These are phyloP conservation scores for Rhizopus delemar DNA, from an alignment of 371 early-diverging fungal genomes.

Conservation along the genomic window DNA sequence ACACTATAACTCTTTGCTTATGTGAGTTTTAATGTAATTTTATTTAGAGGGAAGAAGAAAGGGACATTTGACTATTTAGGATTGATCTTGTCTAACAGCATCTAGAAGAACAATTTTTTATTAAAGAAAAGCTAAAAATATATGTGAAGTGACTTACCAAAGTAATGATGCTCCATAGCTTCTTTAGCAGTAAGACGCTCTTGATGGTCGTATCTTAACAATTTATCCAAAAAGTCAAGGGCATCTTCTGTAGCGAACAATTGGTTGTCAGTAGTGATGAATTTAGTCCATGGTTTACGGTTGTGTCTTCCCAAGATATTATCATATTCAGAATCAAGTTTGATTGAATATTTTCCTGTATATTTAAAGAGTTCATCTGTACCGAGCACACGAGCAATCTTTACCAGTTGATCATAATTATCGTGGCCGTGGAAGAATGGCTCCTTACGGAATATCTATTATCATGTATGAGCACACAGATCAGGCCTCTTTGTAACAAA, in stretches of 20 bases:
- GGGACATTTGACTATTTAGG: not conserved
- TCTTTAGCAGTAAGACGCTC: conserved; percentile 94
- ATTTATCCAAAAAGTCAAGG: conserved; percentile 91
- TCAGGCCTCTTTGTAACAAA: not conserved
- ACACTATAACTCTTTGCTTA: too few relatives aligned
- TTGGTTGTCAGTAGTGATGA: conserved; percentile 87
- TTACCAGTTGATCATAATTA: conserved; percentile 98
- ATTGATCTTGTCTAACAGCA: conserved; percentile 1
- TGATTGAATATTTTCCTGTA: conserved; percentile 92
- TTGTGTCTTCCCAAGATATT: conserved; percentile 85
- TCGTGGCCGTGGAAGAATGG: conserved; percentile 99
- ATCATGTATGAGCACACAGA: not conserved
- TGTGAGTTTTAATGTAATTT: too few relatives aligned
- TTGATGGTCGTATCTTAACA: conserved; percentile 97
- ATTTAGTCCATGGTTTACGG: conserved; percentile 91
- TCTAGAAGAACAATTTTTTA: not conserved
- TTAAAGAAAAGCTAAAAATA: not conserved
- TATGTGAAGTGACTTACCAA: conserved; percentile 34
- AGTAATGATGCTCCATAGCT: conserved; percentile 95
- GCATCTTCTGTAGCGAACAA: conserved; percentile 86
- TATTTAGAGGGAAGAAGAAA: not conserved
- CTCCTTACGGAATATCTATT: conserved; percentile 95
- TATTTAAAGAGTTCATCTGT: conserved; percentile 92
- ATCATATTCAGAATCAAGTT: conserved; percentile 86
- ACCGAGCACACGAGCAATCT: conserved; percentile 97